Evolutionary conservation across 2,329 filamentous ascomycete species (phyloP).

Genomic region (Furcasterigmium sp.): DNA sequence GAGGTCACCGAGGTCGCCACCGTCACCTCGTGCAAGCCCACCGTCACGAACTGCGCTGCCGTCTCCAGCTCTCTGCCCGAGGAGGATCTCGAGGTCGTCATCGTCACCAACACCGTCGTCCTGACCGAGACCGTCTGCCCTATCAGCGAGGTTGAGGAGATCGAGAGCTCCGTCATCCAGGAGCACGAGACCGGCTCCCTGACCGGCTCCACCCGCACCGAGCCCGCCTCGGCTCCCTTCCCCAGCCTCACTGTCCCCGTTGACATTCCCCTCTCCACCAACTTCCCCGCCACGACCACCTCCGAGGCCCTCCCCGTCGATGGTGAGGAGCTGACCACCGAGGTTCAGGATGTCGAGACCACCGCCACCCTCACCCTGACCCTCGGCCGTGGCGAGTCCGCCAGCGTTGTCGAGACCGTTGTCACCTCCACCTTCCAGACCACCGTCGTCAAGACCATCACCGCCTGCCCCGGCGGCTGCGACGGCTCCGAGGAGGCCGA

Average conservation of each 20-base stretch:
- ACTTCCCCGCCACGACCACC: slow-evolving; percentile 14
- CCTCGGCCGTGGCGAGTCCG: slow-evolving; percentile 22
- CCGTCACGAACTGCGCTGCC: slow-evolving; percentile 51
- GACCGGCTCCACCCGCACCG: slow-evolving; percentile 26
- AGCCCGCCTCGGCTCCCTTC: slow-evolving; percentile 16
- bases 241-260: slow-evolving; percentile 12
- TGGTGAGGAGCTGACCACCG: slow-evolving; percentile 16
- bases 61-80: slow-evolving; percentile 28
- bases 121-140: slow-evolving; percentile 40
- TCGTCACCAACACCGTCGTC: slow-evolving; percentile 32
- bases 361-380: slow-evolving; percentile 25
- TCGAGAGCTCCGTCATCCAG: slow-evolving; percentile 33
- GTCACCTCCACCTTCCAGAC: slow-evolving; percentile 35
- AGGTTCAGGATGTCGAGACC: slow-evolving; percentile 10
- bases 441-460: slow-evolving; percentile 22
- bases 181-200: slow-evolving; percentile 28
- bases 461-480: slow-evolving; percentile 9
- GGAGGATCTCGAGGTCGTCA: slow-evolving; percentile 23
- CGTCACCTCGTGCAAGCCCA: slow-evolving; percentile 52
- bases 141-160: slow-evolving; percentile 31
- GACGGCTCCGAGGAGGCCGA: slow-evolving; percentile 4
- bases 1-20: slow-evolving; percentile 50
- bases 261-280: slow-evolving; percentile 22
- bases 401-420: slow-evolving; percentile 33
- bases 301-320: slow-evolving; percentile 11